A percentile compares a stretch with the other conserved stretches of the same genome.
phyloP scores from a whole-genome alignment of 371 early-diverging fungal genomes.

The Sanchytrium tribonematis region DNA sequence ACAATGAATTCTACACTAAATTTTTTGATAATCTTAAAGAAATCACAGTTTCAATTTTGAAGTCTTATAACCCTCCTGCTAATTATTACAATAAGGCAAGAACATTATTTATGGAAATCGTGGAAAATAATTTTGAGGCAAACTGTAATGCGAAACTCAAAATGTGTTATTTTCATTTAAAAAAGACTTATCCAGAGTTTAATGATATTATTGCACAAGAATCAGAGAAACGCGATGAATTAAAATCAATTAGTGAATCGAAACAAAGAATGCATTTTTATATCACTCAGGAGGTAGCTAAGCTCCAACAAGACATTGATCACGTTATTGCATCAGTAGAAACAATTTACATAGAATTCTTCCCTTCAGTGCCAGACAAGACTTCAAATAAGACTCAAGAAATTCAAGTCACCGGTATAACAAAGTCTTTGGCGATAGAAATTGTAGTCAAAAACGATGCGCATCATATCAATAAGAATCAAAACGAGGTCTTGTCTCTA shows the following conservation, averaged over 20 bases:
- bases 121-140: not conserved
- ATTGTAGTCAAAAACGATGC: not conserved
- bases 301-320: not conserved
- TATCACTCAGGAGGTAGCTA: not conserved
- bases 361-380: not conserved
- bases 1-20: too few relatives aligned
- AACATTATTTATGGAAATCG: not conserved
- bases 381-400: not conserved
- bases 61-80: not conserved
- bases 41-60: not conserved
- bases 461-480: not conserved
- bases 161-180: not conserved
- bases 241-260: not conserved
- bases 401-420: not conserved
- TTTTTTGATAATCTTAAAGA: constrained; percentile 1
- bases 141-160: not conserved
- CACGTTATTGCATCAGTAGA: not conserved
- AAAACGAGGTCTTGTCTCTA: not conserved
- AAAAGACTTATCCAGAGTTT: not conserved
- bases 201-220: not conserved
- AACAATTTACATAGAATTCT: not conserved
- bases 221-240: not conserved
- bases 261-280: not conserved
- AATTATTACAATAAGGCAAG: not conserved
- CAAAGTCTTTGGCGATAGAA: not conserved